Percentiles rank a stretch among this genome's conserved stretches.
Evolutionary conservation across 1,284 basidiomycete species (phyloP).

Genomic region (Rhodotorula mucilaginosa): DNA sequence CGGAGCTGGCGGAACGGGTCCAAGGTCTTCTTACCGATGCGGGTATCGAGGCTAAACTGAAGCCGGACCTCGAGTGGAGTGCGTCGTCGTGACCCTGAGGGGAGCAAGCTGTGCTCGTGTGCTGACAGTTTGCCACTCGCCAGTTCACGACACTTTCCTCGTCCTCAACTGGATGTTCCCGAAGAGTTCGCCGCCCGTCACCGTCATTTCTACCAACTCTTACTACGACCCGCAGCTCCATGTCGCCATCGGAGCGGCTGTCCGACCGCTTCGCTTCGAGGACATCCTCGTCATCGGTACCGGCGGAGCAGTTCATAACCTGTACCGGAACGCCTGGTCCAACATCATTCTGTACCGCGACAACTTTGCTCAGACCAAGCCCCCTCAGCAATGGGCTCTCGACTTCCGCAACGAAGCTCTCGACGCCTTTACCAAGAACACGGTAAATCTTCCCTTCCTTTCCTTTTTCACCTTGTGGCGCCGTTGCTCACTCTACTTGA

Average conservation of each 20-base stretch:
- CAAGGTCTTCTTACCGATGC: constrained; percentile 15
- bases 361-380: constrained; percentile 41
- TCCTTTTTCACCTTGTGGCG: no score
- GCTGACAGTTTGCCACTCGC: neutral
- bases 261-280: constrained; percentile 37
- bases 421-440: constrained; percentile 41
- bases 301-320: constrained; percentile 43
- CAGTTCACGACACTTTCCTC: constrained; percentile 43
- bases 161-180: constrained; percentile 43
- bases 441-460: constrained; percentile 1
- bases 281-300: constrained; percentile 41
- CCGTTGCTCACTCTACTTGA: no score
- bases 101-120: neutral
- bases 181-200: constrained; percentile 35
- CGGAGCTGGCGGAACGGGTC: constrained; percentile 34
- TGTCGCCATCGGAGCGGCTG: constrained; percentile 37
- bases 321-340: constrained; percentile 41
- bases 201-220: constrained; percentile 40
- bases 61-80: constrained; percentile 39
- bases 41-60: constrained; percentile 41
- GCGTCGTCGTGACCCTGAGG: neutral
- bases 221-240: constrained; percentile 38
- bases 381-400: constrained; percentile 42
- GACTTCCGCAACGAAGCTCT: constrained; percentile 41
- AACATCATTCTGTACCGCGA: constrained; percentile 41